Base-by-base conservation (phyloP, 2,329 filamentous ascomycete genomes). In the Alternaria postmessia region DNA sequence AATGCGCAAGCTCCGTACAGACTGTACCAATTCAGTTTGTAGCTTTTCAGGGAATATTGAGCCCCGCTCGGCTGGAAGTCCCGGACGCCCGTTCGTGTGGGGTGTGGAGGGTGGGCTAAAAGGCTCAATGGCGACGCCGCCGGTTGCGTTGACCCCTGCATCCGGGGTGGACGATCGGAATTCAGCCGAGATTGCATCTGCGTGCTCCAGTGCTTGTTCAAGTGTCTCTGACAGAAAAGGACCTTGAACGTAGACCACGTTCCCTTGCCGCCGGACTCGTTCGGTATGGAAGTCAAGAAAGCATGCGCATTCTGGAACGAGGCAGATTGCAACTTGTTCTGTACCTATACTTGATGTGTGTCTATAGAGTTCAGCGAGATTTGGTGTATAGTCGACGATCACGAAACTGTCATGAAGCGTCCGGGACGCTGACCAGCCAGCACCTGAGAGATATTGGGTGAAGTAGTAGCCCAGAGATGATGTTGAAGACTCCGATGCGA, bases 281-380 rank as follows among this genome's bases (percentile, higher is more conserved):
- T 68, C 24, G 1, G 53, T 61, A 7, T 69, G 59, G 38, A 69
- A 69, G 24, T 66, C 56, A 5, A 68, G 61, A 28, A 66, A 66
- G 7, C 42, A 52, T 3, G 65, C 69, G 12, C 64, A 61, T 12
- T 72, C 70, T 2, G 75, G 74, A 6, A 77, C 67, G 0, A 76
- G 60, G 46, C 74, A 78, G 11, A 77, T 64, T 2, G 67, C 69
- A 9, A 74, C 70, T 28, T 75, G 66, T 2, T 59, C 57, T 0
- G 56, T 30, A 28, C 54, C 44, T 3, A 72, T 54, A 24, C 28
- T 59, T 4, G 57, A 55, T 7, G 67, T 53, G 2, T 57, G 44
- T 3, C 61, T 58, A 24, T 67, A 67, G 7, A 75, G 68, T 16
- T 66, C 39, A 7, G 58, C 56, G 0, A 69, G 56, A 26, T 75